Evolutionary conservation across 306 rosid genomes (phyloP).

Genomic region (Prunus persica): Prunus_persica_NCBIv2 NC_034014.1:7172501-7173000

Average conservation of each 20-base stretch:
- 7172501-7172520: too few species aligned
- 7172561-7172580: too few species aligned
- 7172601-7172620: too few species aligned
- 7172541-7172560: fast-evolving
- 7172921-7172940: neutral
- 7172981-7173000: neutral
- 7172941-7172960: neutral
- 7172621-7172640: neutral
- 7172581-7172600: too few species aligned
- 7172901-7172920: neutral
- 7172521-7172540: fast-evolving
- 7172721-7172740: neutral
- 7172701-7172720: neutral
- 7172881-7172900: neutral
- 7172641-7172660: neutral
- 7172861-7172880: neutral
- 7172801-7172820: conserved; percentile 1
- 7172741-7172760: neutral
- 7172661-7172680: neutral
- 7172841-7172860: neutral
- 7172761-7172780: too few species aligned
- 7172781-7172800: neutral
- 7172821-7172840: neutral
- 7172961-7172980: too few species aligned
- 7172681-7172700: neutral